Base-by-base conservation (phyloP, 176 grass and related monocot species). In the Avena atlantica region DNA sequence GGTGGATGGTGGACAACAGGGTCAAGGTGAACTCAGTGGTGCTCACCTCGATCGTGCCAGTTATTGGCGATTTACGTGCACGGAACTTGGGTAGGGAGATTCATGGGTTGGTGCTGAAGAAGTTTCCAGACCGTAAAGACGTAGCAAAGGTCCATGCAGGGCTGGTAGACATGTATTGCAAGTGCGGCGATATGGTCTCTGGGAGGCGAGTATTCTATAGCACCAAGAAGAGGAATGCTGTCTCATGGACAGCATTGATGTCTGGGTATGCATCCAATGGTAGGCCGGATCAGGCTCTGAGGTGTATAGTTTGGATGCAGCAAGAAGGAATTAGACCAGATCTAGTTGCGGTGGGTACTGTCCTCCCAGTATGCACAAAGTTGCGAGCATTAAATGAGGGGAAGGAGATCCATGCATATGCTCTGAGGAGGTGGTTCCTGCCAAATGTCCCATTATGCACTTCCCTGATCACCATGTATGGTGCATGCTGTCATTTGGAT, bases 81-180 rank as follows among this genome's bases (percentile, higher is more conserved):
- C 57, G 57, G 42, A 87, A 94, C 86, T 92, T 98, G 79, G 96
- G 96, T 12, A 87, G 86, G 49, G 96, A 95, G 89, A 85, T 98
- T 84, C 96, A 98, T 84, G 91, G 77, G 3, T 91, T 89, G 79
- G 90, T 86, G 16, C 50, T 98, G n/a, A 98, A 94, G 88, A 98
- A 80, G 82, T 94, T 90, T 34, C 56, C 57, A 52, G 83, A 87
- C 64, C 87, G 90, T 64, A 84, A 89, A 49, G 84, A 94, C 51
- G 48, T 94, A 63, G 81, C 81, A 47, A 95, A 84, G 77, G 84
- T 98, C 24, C 88, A 90, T 48, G 88, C 92, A 67, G 94, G 92
- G 45, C 74, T 98, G 79, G 88, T 95, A 56, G 90, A 94, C 79
- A 98, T 98, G 93, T 98, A 98, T 50, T 98, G 93, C 82, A 98